phyloP scores from a whole-genome alignment of 805 yeast genomes.

The Candida manassasensis region DNA sequence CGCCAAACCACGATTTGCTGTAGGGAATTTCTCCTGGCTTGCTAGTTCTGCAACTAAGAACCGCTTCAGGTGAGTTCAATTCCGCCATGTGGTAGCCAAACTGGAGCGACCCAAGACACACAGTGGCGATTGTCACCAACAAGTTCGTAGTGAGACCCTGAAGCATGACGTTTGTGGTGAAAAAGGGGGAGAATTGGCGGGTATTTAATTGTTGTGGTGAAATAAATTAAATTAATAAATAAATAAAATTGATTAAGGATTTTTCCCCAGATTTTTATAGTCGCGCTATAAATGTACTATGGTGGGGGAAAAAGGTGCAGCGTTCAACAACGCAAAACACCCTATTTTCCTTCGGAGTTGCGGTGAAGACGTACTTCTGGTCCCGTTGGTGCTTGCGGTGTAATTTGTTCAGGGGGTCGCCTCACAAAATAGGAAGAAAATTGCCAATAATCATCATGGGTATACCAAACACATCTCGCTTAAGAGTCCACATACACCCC shows the following conservation, averaged over 20 bases:
- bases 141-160: constrained; percentile 29
- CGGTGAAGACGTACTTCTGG: too few relatives aligned
- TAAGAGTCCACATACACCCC: constrained; percentile 86
- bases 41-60: constrained; percentile 50
- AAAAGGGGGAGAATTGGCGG: not conserved
- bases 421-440: constrained; percentile 68
- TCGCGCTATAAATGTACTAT: too few relatives aligned
- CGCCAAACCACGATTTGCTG: constrained; percentile 36
- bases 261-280: too few relatives aligned
- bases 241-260: too few relatives aligned
- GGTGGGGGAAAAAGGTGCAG: too few relatives aligned
- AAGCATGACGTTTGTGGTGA: too few relatives aligned
- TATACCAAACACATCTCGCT: constrained; percentile 91
- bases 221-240: not conserved
- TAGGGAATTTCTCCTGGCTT: constrained; percentile 31
- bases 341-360: too few relatives aligned
- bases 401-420: not conserved
- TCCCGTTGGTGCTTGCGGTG: not conserved
- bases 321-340: too few relatives aligned
- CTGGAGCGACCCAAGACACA: constrained; percentile 77
- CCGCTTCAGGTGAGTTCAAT: constrained; percentile 80
- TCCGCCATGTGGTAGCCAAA: constrained; percentile 96
- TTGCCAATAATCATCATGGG: constrained; percentile 97
- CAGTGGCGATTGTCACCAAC: constrained; percentile 46
- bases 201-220: not conserved